These are phyloP conservation scores for Xylogone sp. DNA, from an alignment of 2,329 filamentous ascomycete species.

Conservation along the genomic window DNA sequence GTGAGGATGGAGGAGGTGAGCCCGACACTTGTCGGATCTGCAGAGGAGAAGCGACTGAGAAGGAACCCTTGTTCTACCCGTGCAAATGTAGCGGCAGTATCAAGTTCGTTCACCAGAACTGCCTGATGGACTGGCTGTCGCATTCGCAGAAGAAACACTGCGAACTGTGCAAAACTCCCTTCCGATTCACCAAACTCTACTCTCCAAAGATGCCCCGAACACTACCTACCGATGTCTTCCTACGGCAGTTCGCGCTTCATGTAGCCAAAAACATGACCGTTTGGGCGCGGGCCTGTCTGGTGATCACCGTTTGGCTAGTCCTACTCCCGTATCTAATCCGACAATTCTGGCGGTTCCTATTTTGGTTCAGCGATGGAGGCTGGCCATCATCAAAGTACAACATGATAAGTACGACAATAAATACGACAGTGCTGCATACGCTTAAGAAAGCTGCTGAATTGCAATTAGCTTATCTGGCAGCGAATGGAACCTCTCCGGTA, in stretches of 20 bases:
- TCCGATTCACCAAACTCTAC: constrained; percentile 97
- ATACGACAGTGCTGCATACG: constrained; percentile 14
- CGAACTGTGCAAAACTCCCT: constrained; percentile 97
- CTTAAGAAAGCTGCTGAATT: constrained; percentile 19
- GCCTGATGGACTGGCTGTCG: constrained; percentile 96
- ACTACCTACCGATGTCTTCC: constrained; percentile 76
- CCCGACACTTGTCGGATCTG: constrained; percentile 94
- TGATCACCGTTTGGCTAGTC: constrained; percentile 82
- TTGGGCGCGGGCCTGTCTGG: constrained; percentile 75
- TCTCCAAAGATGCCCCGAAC: constrained; percentile 86
- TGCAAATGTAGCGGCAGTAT: constrained; percentile 99
- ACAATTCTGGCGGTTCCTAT: constrained; percentile 86
- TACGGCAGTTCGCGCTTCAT: constrained; percentile 74
- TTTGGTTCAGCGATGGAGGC: constrained; percentile 58
- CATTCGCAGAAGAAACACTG: constrained; percentile 99
- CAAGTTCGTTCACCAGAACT: constrained; percentile 97
- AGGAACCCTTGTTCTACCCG: constrained; percentile 91
- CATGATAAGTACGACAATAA: constrained; percentile 5
- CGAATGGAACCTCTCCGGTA: constrained; percentile 25
- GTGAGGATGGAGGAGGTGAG: constrained; percentile 25
- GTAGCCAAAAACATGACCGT: constrained; percentile 66
- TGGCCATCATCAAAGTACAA: constrained; percentile 20
- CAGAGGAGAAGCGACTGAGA: constrained; percentile 75
- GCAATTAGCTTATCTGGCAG: constrained; percentile 18
- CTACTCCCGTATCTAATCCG: constrained; percentile 89